Base-by-base conservation (phyloP, 306 rosid species). In the Vicia sativa region DNA sequence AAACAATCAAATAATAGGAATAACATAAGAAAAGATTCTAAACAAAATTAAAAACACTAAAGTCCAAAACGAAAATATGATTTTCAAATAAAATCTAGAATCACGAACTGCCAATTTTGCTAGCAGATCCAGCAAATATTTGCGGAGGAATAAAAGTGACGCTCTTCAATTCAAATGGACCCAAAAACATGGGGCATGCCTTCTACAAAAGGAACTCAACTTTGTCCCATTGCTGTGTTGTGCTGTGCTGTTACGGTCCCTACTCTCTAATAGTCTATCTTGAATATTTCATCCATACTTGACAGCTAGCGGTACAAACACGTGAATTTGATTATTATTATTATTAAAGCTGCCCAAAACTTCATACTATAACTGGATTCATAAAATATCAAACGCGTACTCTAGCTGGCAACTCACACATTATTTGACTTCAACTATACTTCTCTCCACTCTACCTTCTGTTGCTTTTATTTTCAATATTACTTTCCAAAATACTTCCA, bases 371-470 rank as follows among this genome's bases (percentile, higher is more conserved):
- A n/a, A n/a, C n/a, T n/a, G n/a, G n/a, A n/a, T n/a, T n/a, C n/a
- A n/a, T n/a, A n/a, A n/a, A n/a, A n/a, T n/a, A 34, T 9, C 11
- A 14, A 8, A 67, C 80, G 43, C 75, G 70, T 18, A 52, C 50
- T 28, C 49, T 7, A 68, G 70, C 65, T 68, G 71, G 57, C 65
- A 50, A 26, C 28, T 21, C 41, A 4, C 50, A 28, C 14, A 49
- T 41, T 10, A 52, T 62, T 49, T 72, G 52, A 62, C 63, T 61
- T 72, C 43, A 31, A 10, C 23, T 7, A 11, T 43, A 56, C 35
- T 5, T 5, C 60, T 1, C 60, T 31, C 45, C 11, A 2, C 68
- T 31, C 58, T 11, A 14, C 25, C 52, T 45, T 14, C 16, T 44
- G 5, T 44, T 4, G 5, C 50, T 8, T 44, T 16, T 44, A 15